A percentile compares a stretch with the other conserved stretches of the same genome.
phyloP scores from a whole-genome alignment of 495 filamentous ascomycete genomes.

The Penicillium pancosmium region DNA sequence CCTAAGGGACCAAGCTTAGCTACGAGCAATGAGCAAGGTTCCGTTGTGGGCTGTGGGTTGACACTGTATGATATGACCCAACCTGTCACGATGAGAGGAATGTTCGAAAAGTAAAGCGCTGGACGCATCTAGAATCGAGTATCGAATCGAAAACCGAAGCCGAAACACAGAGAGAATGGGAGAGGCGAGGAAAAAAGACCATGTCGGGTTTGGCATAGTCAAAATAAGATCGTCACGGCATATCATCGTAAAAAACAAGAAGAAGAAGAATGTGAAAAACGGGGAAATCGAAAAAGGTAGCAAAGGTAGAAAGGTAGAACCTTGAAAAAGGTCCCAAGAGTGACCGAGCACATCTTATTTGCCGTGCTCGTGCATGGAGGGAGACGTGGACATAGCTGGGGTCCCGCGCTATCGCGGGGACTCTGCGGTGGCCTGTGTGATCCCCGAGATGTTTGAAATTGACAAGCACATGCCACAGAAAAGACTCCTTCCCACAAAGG shows the following conservation, averaged over 20 bases:
- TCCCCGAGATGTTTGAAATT: not conserved
- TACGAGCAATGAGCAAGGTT: too few species aligned
- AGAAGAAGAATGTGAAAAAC: slow-evolving; percentile 6
- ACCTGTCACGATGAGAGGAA: slow-evolving; percentile 1
- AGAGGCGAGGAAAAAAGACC: not conserved
- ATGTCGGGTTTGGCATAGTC: slow-evolving; percentile 16
- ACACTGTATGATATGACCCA: not conserved
- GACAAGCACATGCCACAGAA: not conserved
- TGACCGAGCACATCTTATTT: not conserved
- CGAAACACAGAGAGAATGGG: not conserved
- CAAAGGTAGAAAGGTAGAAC: not conserved
- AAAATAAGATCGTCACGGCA: slow-evolving; percentile 36
- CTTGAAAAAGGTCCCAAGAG: slow-evolving; percentile 2
- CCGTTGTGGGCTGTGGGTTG: not conserved
- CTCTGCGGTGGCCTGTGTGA: not conserved
- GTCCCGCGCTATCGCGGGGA: not conserved
- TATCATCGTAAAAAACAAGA: slow-evolving; percentile 37
- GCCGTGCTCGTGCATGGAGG: not conserved
- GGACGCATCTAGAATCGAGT: slow-evolving; percentile 30
- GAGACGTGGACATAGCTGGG: not conserved
- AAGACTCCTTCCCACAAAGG: not conserved
- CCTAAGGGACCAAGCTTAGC: not conserved
- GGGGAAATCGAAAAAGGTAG: not conserved
- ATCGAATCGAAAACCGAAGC: slow-evolving; percentile 13
- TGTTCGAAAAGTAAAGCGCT: slow-evolving; percentile 14